phyloP scores from a whole-genome alignment of 2,329 filamentous ascomycete genomes.

The Lecanicillium sp. region DNA sequence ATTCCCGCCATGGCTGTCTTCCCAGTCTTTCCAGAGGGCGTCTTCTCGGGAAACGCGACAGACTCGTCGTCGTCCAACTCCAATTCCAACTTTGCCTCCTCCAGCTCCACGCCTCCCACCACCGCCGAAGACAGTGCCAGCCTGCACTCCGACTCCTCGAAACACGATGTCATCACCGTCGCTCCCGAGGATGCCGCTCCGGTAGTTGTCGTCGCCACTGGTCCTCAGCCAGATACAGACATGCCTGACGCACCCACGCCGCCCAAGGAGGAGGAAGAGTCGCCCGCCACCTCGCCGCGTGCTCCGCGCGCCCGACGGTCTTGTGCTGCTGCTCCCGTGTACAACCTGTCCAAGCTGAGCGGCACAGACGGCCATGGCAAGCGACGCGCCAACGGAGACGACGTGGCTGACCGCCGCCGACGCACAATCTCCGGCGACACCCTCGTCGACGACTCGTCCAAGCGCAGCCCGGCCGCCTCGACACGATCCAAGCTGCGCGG shows the following conservation, averaged over 20 bases:
- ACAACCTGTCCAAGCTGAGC: slow-evolving; percentile 57
- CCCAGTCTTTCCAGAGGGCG: slow-evolving; percentile 19
- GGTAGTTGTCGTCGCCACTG: slow-evolving; percentile 20
- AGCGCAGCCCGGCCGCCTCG: slow-evolving; percentile 10
- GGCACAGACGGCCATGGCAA: slow-evolving; percentile 55
- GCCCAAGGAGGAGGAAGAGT: slow-evolving; percentile 7
- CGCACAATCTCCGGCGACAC: slow-evolving; percentile 36
- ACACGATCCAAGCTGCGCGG: slow-evolving; percentile 7
- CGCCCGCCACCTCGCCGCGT: slow-evolving; percentile 13
- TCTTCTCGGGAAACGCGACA: slow-evolving; percentile 20
- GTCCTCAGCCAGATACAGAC: slow-evolving; percentile 8
- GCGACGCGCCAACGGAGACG: slow-evolving; percentile 43
- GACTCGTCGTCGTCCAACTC: no score
- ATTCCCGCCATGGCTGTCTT: slow-evolving; percentile 22
- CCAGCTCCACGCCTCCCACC: slow-evolving; percentile 57
- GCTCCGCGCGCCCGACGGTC: slow-evolving; percentile 43
- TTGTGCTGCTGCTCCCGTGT: slow-evolving; percentile 49
- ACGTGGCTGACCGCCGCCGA: slow-evolving; percentile 34
- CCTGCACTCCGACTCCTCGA: slow-evolving; percentile 37
- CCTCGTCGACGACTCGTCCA: slow-evolving; percentile 18
- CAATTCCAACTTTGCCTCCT: slow-evolving; percentile 46
- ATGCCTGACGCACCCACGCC: neutral
- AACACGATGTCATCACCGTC: slow-evolving; percentile 28
- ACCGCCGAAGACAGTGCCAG: slow-evolving; percentile 56
- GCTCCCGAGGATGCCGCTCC: slow-evolving; percentile 17